phyloP scores from a whole-genome alignment of 805 yeast species.

The Wickerhamiella sorbophila region DNA sequence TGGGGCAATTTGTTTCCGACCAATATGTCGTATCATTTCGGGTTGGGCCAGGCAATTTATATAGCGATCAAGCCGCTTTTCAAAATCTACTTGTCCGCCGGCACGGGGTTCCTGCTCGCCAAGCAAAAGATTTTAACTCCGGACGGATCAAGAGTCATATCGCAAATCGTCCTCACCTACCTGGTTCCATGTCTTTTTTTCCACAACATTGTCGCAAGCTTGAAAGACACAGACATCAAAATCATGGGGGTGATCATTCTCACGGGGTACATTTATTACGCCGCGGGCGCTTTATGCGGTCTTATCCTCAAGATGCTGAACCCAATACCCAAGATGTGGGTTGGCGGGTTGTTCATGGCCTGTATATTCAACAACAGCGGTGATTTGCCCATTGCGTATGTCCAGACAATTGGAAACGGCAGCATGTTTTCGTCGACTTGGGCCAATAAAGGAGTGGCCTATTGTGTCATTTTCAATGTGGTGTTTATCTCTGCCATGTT shows the following conservation, averaged over 20 bases:
- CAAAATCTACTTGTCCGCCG: slow-evolving; percentile 62
- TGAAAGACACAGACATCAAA: slow-evolving; percentile 54
- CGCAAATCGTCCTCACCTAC: slow-evolving; percentile 52
- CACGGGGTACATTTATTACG: slow-evolving; percentile 32
- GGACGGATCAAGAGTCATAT: slow-evolving; percentile 32
- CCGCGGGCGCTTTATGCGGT: slow-evolving; percentile 32
- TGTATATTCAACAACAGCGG: slow-evolving; percentile 68
- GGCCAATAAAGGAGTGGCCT: slow-evolving; percentile 68
- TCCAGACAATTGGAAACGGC: slow-evolving; percentile 47
- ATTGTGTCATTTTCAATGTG: slow-evolving; percentile 62
- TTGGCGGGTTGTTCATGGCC: slow-evolving; percentile 59
- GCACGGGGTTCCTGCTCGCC: slow-evolving; percentile 51
- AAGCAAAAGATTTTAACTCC: slow-evolving; percentile 41
- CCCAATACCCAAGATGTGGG: slow-evolving; percentile 57
- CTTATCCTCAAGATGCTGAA: slow-evolving; percentile 32
- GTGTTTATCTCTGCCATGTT: slow-evolving; percentile 55
- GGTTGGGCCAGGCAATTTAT: slow-evolving; percentile 55
- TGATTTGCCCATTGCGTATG: slow-evolving; percentile 75
- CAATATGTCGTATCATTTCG: slow-evolving; percentile 2
- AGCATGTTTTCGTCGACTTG: slow-evolving; percentile 40
- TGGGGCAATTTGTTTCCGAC: too few relatives aligned
- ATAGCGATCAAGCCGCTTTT: slow-evolving; percentile 75
- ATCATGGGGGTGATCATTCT: slow-evolving; percentile 51
- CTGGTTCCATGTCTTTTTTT: slow-evolving; percentile 66
- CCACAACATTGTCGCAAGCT: slow-evolving; percentile 51